phyloP scores from a whole-genome alignment of 306 rosid species.

The Acacia acuminata region DNA sequence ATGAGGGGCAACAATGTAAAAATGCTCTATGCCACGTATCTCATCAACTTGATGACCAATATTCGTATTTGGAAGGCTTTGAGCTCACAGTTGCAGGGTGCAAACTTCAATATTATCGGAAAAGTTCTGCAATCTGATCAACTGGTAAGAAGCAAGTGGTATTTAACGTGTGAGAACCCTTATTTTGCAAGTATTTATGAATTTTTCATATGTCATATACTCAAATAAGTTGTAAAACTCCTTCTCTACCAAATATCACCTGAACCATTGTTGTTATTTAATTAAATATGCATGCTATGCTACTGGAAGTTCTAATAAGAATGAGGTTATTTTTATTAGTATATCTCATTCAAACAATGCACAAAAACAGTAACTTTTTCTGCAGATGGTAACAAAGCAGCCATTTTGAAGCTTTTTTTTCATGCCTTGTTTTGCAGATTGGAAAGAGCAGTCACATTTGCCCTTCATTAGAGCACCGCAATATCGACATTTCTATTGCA shows the following conservation, averaged over 20 bases:
- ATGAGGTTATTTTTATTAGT: background rate
- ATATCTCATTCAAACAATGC: background rate
- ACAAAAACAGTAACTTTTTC: background rate
- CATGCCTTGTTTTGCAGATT: constrained; percentile 37
- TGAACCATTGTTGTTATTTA: background rate
- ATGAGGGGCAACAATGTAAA: background rate
- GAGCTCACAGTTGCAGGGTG: background rate
- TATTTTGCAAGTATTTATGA: too few species aligned
- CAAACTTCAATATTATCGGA: constrained; percentile 29
- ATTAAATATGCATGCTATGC: background rate
- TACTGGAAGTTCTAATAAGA: background rate
- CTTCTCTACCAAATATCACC: background rate
- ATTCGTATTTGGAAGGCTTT: constrained; percentile 25
- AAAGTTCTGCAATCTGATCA: constrained; percentile 38
- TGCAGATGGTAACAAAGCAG: background rate
- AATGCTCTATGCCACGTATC: background rate
- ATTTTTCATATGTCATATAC: background rate
- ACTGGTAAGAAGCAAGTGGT: constrained; percentile 33
- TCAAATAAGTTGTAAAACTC: background rate
- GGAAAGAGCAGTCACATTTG: constrained; percentile 30
- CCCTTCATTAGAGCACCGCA: background rate
- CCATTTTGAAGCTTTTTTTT: background rate
- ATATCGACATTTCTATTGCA: background rate
- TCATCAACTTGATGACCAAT: constrained; percentile 19
- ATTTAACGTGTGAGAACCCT: background rate